Evolutionary conservation across 306 rosid genomes (phyloP), one percentile per base, ranked within the genome.

Genomic region (Quercus suber): DNA sequence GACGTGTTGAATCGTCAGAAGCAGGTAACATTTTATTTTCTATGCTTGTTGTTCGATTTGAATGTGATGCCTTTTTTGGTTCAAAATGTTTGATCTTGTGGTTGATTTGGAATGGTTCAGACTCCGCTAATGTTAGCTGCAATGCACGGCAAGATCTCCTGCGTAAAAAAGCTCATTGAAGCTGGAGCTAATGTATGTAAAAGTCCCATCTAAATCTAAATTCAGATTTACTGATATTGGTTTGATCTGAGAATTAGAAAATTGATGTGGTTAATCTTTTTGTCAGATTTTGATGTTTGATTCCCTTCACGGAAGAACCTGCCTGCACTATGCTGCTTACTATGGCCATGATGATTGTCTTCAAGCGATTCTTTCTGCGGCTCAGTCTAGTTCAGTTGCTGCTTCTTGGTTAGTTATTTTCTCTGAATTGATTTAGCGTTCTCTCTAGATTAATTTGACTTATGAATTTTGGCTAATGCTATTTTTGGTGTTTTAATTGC

Each of bases 101-200:
- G 31, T 21, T 88, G 76, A 55, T 79, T 85, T 37, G 67, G 76
- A 76, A 79, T 76, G 83, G 43, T 83, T 82, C 91, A 95, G 98
- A 91, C 98, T 73, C 98, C 99, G 45, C 93, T 95, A 71, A 95
- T 95, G 98, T 83, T 95, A 87, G 99, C 98, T 70, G 95, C 99
- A 84, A 95, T 95, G 99, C 91, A 91, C 76, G 98, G 98, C 31
- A 95, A 91, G 84, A 90, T 91, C 77, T 82, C 89, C 33, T 95
- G 97, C 72, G 89, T 95, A 55, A 80, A 61, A 71, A 95, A 83
- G 84, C 98, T 93, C 31, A 93, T 95, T 74, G 91, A 93, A 86
- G 88, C 81, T 1, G 99, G 96, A 83, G 99, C 99, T 82, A 95
- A 95, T 87, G 98, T 95, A 77, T 64, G 89, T 73, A 19, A 74